Evolutionary conservation across 331 rosid genomes (phyloP).

Genomic region (Malus hybrid): DNA sequence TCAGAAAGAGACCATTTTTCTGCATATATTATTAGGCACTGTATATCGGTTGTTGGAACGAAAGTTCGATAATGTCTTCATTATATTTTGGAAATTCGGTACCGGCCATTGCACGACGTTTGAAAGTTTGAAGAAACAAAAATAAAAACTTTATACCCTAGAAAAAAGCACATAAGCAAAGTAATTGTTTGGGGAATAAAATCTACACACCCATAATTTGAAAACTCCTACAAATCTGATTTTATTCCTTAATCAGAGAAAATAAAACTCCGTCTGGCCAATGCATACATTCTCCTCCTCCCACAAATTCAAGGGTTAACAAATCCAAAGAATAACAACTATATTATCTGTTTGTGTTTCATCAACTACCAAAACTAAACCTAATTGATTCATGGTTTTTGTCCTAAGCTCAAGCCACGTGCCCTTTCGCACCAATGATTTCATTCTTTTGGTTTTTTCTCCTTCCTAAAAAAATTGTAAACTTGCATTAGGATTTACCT

Average conservation of each 20-base stretch:
- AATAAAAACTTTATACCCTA: conserved; percentile 8
- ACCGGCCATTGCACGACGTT: conserved; percentile 79
- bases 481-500: not conserved
- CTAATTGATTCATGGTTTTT: not conserved
- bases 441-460: not conserved
- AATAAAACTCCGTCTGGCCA: conserved; percentile 6
- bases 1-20: conserved; percentile 8
- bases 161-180: not conserved
- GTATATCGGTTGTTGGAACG: conserved; percentile 7
- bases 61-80: conserved; percentile 26
- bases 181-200: conserved; percentile 25
- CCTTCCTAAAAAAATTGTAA: not conserved
- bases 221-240: conserved; percentile 34
- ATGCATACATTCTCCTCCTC: not conserved
- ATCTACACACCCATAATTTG: conserved; percentile 24
- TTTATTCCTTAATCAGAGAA: conserved; percentile 36
- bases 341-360: not conserved
- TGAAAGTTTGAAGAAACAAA: conserved; percentile 21
- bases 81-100: conserved; percentile 24
- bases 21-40: not conserved
- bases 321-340: conserved; percentile 10
- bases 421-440: not conserved
- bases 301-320: conserved; percentile 5
- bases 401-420: conserved; percentile 1
- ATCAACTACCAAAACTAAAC: not conserved